These are phyloP conservation scores for Thelonectria blattea DNA, from an alignment of 2,329 filamentous ascomycete species.

Conservation along the genomic window DNA sequence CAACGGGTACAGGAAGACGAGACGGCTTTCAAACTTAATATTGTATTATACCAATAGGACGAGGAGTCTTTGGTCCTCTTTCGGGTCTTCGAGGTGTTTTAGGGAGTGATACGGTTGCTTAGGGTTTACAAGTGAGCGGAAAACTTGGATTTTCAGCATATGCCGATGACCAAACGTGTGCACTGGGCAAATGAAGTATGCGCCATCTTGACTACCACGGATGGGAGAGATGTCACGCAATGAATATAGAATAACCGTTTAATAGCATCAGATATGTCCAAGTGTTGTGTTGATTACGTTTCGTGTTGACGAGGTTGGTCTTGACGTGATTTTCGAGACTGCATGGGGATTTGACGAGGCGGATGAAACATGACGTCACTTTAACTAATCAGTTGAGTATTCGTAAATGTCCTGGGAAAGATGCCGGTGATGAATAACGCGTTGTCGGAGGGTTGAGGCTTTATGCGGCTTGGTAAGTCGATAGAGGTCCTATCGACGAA, in stretches of 20 bases:
- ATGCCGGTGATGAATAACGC: no score
- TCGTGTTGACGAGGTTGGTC: not conserved
- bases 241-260: slow-evolving; percentile 14
- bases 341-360: not conserved
- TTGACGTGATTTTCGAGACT: not conserved
- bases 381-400: no score
- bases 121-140: slow-evolving; percentile 27
- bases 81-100: slow-evolving; percentile 27
- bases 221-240: slow-evolving; percentile 20
- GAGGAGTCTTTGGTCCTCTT: slow-evolving; percentile 23
- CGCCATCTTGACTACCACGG: slow-evolving; percentile 30
- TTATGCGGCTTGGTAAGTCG: no score
- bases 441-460: no score
- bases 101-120: slow-evolving; percentile 34
- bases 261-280: slow-evolving; percentile 2
- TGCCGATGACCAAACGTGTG: slow-evolving; percentile 19
- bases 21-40: slow-evolving; percentile 35
- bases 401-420: no score
- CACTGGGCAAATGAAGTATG: slow-evolving; percentile 27
- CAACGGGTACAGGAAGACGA: slow-evolving; percentile 25
- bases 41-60: slow-evolving; percentile 33
- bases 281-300: not conserved
- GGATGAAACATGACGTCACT: no score
- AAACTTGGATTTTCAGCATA: slow-evolving; percentile 31
- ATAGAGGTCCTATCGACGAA: no score